phyloP scores from a whole-genome alignment of 164 flowering plant genomes.

The Vitis riparia region DNA sequence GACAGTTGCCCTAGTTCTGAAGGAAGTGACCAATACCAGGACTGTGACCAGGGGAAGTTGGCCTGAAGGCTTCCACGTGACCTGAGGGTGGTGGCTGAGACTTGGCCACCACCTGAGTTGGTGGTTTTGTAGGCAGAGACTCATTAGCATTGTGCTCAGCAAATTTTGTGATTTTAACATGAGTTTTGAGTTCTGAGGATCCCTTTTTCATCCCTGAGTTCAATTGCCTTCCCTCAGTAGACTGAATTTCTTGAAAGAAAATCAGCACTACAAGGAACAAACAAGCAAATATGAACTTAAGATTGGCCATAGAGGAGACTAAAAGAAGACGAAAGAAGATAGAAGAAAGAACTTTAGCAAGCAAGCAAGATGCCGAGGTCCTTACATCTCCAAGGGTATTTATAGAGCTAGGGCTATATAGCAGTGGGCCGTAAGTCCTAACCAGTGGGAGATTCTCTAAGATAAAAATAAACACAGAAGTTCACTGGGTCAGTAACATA shows the following conservation, averaged over 20 bases:
- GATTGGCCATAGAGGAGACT: neutral
- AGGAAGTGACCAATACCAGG: constrained; percentile 43
- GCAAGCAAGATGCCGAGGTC: neutral
- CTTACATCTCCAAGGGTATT: too few species aligned
- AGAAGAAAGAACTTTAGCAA: neutral
- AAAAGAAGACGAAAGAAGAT: too few species aligned
- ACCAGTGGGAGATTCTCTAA: too few species aligned
- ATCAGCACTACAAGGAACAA: constrained; percentile 9
- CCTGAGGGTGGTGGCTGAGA: too few species aligned
- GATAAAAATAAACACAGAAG: too few species aligned
- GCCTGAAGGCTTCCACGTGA: constrained; percentile 21
- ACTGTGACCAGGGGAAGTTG: constrained; percentile 39
- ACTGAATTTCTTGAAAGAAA: constrained; percentile 9
- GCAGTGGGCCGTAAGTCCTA: too few species aligned
- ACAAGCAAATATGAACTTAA: neutral
- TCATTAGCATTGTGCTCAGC: too few species aligned
- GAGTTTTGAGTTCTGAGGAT: constrained; percentile 3
- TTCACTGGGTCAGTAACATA: too few species aligned
- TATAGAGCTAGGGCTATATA: neutral
- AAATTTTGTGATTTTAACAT: neutral
- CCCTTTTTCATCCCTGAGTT: constrained; percentile 6
- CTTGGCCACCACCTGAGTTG: too few species aligned
- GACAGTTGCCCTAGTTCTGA: constrained; percentile 5
- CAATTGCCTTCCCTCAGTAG: constrained; percentile 36
- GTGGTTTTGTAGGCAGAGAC: too few species aligned